Evolutionary conservation across 169 alveolate species (phyloP).

Genomic region (Neospora caninum): DNA sequence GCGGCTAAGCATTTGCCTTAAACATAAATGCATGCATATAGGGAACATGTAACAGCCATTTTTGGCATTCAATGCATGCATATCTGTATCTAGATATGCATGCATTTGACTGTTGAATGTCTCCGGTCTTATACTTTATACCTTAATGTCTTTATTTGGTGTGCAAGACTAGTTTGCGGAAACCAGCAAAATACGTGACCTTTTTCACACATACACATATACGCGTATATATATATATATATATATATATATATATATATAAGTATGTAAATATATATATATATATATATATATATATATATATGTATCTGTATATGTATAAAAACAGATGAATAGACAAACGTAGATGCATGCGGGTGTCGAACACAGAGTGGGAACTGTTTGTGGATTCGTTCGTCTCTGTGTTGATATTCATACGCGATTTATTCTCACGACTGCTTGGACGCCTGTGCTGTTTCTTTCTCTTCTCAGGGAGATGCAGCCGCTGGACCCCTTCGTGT

Average conservation of each 20-base stretch:
- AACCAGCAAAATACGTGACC: neutral
- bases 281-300: neutral
- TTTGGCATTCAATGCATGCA: neutral
- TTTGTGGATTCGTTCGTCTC: neutral
- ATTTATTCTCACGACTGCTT: too few relatives aligned
- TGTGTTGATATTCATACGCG: too few relatives aligned
- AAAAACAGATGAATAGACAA: neutral
- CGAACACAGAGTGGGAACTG: neutral
- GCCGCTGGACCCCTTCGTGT: neutral
- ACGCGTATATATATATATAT: neutral
- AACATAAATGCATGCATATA: too few relatives aligned
- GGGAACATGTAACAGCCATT: neutral
- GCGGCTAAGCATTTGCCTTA: too few relatives aligned
- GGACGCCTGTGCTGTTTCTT: neutral
- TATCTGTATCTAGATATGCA: neutral
- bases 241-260: neutral
- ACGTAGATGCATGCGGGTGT: neutral
- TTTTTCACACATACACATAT: neutral
- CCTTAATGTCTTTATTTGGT: too few relatives aligned
- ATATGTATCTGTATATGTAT: neutral
- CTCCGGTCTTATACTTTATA: neutral
- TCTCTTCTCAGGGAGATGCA: neutral
- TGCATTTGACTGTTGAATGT: neutral
- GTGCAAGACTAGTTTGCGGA: neutral
- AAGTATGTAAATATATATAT: neutral